Evolutionary conservation across 768 basidiomycete species (phyloP).

Genomic region (Tulasnella sp.): DNA sequence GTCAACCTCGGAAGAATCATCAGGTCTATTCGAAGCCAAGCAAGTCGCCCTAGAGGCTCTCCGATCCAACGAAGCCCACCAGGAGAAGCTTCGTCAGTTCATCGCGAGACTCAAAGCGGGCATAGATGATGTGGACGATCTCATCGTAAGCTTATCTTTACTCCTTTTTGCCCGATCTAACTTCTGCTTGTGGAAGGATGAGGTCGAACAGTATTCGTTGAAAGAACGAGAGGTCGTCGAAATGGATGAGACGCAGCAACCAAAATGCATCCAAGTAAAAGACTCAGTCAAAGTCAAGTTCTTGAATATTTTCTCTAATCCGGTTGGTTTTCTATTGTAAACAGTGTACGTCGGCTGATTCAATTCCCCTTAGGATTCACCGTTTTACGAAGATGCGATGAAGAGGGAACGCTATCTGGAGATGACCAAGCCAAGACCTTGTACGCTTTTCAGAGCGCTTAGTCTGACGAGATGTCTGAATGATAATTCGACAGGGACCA

Average conservation of each 20-base stretch:
- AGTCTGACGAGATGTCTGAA: neutral
- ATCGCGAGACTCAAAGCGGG: neutral
- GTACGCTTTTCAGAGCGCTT: neutral
- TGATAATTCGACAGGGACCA: neutral
- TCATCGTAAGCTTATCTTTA: neutral
- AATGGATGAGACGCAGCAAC: neutral
- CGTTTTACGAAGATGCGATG: constrained; percentile 3
- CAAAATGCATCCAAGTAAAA: neutral
- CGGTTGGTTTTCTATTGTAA: neutral
- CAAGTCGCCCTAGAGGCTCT: neutral
- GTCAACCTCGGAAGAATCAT: neutral
- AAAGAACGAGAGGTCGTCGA: neutral
- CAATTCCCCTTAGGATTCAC: neutral
- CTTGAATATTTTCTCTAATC: neutral
- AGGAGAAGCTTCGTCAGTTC: neutral
- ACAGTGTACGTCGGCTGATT: neutral
- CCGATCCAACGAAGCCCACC: neutral
- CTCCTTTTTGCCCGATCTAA: neutral
- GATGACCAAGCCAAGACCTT: neutral
- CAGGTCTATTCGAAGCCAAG: neutral
- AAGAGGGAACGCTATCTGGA: neutral
- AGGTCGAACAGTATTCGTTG: neutral
- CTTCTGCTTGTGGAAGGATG: neutral
- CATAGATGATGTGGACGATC: neutral
- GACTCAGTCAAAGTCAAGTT: neutral